These are phyloP conservation scores for Colletotrichum noveboracense DNA, from an alignment of 2,329 filamentous ascomycete species.

Conservation along the genomic window DNA sequence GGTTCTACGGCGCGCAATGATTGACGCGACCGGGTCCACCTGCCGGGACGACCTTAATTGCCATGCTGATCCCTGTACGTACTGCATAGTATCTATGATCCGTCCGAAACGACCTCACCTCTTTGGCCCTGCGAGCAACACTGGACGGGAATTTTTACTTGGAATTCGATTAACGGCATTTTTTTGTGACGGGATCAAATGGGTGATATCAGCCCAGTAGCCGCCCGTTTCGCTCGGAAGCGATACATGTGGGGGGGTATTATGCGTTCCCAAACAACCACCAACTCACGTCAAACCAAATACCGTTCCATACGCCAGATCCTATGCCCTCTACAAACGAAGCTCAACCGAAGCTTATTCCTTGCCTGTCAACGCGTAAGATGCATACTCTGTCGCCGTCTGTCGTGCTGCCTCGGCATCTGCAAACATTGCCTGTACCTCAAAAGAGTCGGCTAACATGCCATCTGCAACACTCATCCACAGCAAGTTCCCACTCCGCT, in stretches of 20 bases:
- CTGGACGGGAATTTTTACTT: not conserved
- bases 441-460: slow-evolving; percentile 77
- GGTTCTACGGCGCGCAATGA: not conserved
- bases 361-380: slow-evolving; percentile 44
- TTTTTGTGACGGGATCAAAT: not conserved
- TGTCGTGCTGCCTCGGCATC: slow-evolving; percentile 46
- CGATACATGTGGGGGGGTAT: slow-evolving; percentile 11
- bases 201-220: not conserved
- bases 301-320: slow-evolving; percentile 15
- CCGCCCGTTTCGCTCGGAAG: not conserved
- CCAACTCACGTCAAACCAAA: slow-evolving; percentile 16
- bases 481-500: slow-evolving; percentile 71
- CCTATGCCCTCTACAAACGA: slow-evolving; percentile 8
- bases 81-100: not conserved
- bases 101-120: not conserved
- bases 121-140: not conserved
- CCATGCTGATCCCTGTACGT: not conserved
- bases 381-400: slow-evolving; percentile 46
- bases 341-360: slow-evolving; percentile 1
- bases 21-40: slow-evolving; percentile 1
- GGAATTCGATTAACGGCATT: not conserved
- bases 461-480: slow-evolving; percentile 84
- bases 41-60: not conserved
- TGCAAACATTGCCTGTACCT: slow-evolving; percentile 69
- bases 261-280: slow-evolving; percentile 18